Base-by-base conservation (phyloP, 768 basidiomycete species). In the Exidia glandulosa region DNA sequence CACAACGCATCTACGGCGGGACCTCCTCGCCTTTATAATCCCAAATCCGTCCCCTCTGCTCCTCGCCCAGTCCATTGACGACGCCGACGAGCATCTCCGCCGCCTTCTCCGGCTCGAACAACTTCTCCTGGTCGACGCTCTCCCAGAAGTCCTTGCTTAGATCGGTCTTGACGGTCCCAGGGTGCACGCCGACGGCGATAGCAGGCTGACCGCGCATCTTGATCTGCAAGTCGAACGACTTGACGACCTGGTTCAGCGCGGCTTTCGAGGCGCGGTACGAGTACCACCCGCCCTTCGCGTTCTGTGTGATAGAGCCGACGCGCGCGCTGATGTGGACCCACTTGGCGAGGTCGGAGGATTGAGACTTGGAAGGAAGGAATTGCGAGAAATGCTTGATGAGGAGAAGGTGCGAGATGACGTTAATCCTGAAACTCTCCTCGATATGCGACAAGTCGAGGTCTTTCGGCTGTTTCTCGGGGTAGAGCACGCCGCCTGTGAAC, bases 301-400 rank as follows among this genome's bases (percentile, higher is more conserved):
- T 85, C 65, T 85, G 82, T 23, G 76, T 73, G 58, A 84, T 77
- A 37, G 80, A 82, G 32, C 83, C 82, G 9, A 84, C 78, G 37
- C 81, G 79, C 19, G 82, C 82, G 12, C 80, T 78, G 59, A 84
- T 69, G 67, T 85, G 82, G 27, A 81, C 78, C 82, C 82, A 83
- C 65, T 80, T 82, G 27, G 81, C 69, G 5, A 60, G 32, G 13
- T 41, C n/a, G 30, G 56, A 2, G 75, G 76, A 34, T n/a, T 57
- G 30, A 25, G 30, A 31, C 13, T 71, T 58, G 4, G 67, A 61
- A 4, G 81, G 82, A 47, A 84, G 77, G 71, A 84, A 85, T 55
- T 72, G 77, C 23, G 77, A 76, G 66, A 84, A 85, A 67, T 84
- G 80, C 68, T 83, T 83, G 71, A 85, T 81, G 62, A 80, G 72